Conservation (phyloP, 192 early-diverging fungal genomes). For the Radiomyces spectabilis region DNA sequence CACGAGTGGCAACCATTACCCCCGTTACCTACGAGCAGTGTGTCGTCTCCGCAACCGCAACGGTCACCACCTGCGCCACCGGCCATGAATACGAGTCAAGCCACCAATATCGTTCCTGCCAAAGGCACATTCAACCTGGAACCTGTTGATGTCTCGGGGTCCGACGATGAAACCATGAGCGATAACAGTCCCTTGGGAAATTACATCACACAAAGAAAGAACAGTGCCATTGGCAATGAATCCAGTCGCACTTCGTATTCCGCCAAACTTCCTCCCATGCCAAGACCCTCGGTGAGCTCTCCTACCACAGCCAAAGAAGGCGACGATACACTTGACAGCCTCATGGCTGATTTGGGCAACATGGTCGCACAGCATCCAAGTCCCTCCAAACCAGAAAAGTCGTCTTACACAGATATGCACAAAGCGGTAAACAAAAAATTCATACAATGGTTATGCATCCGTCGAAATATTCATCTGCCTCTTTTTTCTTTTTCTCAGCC, state of each 20-base stretch:
- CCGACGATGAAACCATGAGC: not conserved
- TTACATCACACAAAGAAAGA: no score
- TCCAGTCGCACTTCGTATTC: no score
- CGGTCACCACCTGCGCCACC: not conserved
- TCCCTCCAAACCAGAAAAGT: no score
- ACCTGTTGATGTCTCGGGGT: constrained; percentile 2
- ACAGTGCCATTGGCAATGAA: no score
- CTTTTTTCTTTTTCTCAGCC: not conserved
- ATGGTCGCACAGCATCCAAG: no score
- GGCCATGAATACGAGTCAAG: constrained; percentile 15
- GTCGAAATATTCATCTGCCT: no score
- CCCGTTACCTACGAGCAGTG: not conserved
- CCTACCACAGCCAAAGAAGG: not conserved
- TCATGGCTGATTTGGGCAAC: constrained; percentile 65
- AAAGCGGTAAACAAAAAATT: no score
- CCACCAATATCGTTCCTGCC: constrained; percentile 19
- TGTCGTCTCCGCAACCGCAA: not conserved
- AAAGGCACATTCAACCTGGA: constrained; percentile 23
- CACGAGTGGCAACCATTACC: not conserved
- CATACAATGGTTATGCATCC: no score
- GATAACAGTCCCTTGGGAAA: not conserved
- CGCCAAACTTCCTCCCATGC: no score
- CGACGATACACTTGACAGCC: constrained; percentile 47
- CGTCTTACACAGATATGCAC: no score
- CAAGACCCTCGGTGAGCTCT: no score